Conservation (phyloP, 129 eudicot species). For the Deinandra increscens region DNA sequence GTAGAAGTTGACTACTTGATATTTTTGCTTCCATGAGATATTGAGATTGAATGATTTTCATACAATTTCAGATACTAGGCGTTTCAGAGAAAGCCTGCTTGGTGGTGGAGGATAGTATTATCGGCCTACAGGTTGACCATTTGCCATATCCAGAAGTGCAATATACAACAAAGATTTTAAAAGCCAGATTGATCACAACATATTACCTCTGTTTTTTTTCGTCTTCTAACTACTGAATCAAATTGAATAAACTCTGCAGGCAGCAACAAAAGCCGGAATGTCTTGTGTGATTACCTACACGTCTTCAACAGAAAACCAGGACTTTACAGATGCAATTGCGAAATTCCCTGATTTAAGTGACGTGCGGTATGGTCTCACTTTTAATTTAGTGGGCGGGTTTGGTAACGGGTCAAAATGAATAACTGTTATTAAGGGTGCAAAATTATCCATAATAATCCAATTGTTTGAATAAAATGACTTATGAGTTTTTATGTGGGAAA, state of each 20-base stretch:
- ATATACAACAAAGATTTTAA: constrained; percentile 1
- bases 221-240: neutral
- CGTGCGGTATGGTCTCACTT: constrained; percentile 51
- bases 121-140: constrained; percentile 84
- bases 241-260: constrained; percentile 47
- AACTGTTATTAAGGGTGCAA: no score
- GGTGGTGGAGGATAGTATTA: constrained; percentile 95
- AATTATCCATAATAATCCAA: neutral
- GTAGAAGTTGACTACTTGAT: neutral
- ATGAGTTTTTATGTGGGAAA: neutral
- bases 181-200: neutral
- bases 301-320: constrained; percentile 86
- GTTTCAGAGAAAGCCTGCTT: constrained; percentile 69
- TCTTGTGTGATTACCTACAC: constrained; percentile 84
- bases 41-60: constrained; percentile 6
- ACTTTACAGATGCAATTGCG: constrained; percentile 80
- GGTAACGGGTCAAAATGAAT: neutral
- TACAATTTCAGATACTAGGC: constrained; percentile 59
- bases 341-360: constrained; percentile 72
- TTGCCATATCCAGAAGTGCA: neutral
- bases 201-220: neutral
- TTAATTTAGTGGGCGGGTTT: neutral
- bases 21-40: neutral
- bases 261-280: constrained; percentile 96
- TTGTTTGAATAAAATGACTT: neutral